Percentiles rank a stretch among this genome's conserved stretches.
Evolutionary conservation across 192 early-diverging fungal genomes (phyloP).

Genomic region (Funneliformis geosporum): DNA sequence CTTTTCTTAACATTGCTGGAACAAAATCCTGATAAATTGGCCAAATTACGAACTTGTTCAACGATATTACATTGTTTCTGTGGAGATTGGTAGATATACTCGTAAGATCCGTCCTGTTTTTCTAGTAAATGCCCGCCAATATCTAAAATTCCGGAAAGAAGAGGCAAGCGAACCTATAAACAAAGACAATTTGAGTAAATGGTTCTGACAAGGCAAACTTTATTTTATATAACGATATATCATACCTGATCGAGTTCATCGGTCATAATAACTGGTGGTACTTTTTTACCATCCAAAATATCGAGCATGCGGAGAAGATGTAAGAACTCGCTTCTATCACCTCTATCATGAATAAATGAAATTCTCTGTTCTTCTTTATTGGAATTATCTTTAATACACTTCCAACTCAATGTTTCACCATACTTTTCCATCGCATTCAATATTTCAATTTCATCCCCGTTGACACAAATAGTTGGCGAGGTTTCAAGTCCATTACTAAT

Average conservation of each 20-base stretch:
- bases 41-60: not conserved
- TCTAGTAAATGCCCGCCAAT: not conserved
- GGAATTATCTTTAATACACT: not conserved
- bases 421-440: not conserved
- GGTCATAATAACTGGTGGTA: not conserved
- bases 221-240: not conserved
- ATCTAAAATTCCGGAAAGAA: not conserved
- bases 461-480: not conserved
- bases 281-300: not conserved
- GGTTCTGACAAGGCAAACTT: not conserved
- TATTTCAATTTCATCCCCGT: not conserved
- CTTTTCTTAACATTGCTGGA: not conserved
- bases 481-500: constrained; percentile 23
- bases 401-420: not conserved
- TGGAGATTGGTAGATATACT: not conserved
- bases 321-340: not conserved
- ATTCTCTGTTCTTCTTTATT: not conserved
- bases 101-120: not conserved
- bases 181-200: too few species aligned
- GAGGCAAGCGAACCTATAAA: not conserved
- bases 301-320: not conserved
- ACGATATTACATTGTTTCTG: not conserved
- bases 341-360: not conserved
- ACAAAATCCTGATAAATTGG: not conserved
- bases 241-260: not conserved